These are phyloP conservation scores for Phytophthora foliorum DNA, from an alignment of 352 stramenopile genomes.

Conservation along the genomic window DNA sequence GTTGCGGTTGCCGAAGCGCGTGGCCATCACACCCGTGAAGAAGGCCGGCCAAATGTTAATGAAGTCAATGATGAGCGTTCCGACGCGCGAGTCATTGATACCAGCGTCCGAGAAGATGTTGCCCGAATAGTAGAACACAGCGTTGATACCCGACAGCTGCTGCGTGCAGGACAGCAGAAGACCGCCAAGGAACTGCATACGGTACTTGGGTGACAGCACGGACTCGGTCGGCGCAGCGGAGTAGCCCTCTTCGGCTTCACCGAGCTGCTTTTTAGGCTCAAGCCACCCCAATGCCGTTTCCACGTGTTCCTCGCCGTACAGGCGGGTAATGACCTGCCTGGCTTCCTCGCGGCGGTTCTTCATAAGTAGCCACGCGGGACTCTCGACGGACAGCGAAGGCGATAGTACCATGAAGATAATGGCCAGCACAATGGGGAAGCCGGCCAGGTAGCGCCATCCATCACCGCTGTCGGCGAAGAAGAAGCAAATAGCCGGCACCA, in stretches of 20 bases:
- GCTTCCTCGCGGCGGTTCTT: conserved; percentile 13
- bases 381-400: conserved; percentile 47
- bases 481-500: conserved; percentile 12
- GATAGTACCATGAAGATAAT: conserved; percentile 41
- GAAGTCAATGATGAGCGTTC: conserved; percentile 35
- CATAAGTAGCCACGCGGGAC: conserved; percentile 39
- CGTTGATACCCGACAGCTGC: conserved; percentile 34
- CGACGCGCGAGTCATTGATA: conserved; percentile 30
- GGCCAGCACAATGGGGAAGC: conserved; percentile 52
- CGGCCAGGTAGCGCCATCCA: conserved; percentile 56
- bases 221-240: background rate
- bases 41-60: conserved; percentile 37
- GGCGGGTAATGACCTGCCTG: conserved; percentile 10
- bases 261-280: conserved; percentile 6
- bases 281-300: conserved; percentile 18
- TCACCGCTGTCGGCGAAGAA: conserved; percentile 20
- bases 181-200: conserved; percentile 15
- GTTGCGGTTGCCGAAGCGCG: conserved; percentile 29
- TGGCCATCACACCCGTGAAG: conserved; percentile 22
- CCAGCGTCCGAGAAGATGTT: conserved; percentile 29
- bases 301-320: conserved; percentile 27
- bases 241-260: background rate
- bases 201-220: conserved; percentile 21
- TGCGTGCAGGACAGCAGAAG: conserved; percentile 18
- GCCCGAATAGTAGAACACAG: conserved; percentile 31